Evolutionary conservation across 2,329 filamentous ascomycete genomes (phyloP).

Genomic region (Pseudonectria buxi): DNA sequence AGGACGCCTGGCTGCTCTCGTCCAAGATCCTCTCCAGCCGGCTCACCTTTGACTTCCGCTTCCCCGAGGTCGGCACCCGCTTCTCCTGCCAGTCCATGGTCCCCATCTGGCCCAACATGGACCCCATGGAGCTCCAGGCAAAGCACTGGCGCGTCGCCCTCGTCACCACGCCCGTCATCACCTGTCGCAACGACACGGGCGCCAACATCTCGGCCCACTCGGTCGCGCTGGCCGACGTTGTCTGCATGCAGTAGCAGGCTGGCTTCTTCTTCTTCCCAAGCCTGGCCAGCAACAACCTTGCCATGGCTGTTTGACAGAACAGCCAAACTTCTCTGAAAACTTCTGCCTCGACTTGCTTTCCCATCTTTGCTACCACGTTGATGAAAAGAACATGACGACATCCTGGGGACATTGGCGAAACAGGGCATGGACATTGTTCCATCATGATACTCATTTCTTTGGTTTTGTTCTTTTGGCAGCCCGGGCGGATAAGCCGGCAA

Average conservation of each 20-base stretch:
- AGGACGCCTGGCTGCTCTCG: slow-evolving; percentile 38
- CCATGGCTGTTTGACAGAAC: too few species aligned
- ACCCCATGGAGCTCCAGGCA: slow-evolving; percentile 39
- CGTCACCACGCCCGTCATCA: slow-evolving; percentile 48
- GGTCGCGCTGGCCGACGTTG: slow-evolving; percentile 39
- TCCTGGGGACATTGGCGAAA: too few species aligned
- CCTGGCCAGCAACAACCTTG: too few species aligned
- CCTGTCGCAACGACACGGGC: slow-evolving; percentile 45
- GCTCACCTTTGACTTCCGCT: slow-evolving; percentile 40
- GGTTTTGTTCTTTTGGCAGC: too few species aligned
- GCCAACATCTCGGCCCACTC: slow-evolving; percentile 37
- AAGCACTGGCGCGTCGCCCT: slow-evolving; percentile 47
- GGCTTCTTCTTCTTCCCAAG: neutral
- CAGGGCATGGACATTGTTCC: too few species aligned
- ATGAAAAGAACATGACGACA: too few species aligned
- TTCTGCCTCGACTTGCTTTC: too few species aligned
- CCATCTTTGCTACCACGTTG: too few species aligned
- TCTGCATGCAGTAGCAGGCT: slow-evolving; percentile 37
- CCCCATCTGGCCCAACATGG: slow-evolving; percentile 35
- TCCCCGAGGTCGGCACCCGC: slow-evolving; percentile 43
- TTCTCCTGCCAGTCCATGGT: slow-evolving; percentile 44
- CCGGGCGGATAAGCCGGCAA: too few species aligned
- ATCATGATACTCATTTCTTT: too few species aligned
- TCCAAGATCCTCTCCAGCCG: slow-evolving; percentile 40
- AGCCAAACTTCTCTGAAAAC: too few species aligned